phyloP scores from a whole-genome alignment of 768 basidiomycete genomes.

The Auricularia heimuer region DNA sequence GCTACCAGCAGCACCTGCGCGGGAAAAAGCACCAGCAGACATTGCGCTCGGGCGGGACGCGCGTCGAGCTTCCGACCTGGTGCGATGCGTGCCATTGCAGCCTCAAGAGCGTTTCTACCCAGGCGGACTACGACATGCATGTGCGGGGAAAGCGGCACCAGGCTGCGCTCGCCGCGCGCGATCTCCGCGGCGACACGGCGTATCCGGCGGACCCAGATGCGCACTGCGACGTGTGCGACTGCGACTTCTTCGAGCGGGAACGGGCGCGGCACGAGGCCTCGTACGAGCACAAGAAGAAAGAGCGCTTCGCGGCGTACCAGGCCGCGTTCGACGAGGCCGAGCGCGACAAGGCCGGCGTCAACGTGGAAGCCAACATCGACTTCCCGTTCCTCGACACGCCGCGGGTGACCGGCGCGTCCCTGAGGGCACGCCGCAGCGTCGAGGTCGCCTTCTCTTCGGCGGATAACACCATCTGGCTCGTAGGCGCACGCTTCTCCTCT shows the following conservation, averaged over 20 bases:
- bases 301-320: constrained; percentile 30
- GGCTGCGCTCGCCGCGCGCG: too few species aligned
- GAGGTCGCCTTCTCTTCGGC: background rate
- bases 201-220: background rate
- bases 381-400: background rate
- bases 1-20: background rate
- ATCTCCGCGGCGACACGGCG: background rate
- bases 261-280: background rate
- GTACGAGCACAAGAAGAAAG: constrained; percentile 27
- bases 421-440: background rate
- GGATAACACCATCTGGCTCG: background rate
- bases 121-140: too few species aligned
- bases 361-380: constrained; percentile 15
- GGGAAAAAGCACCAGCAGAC: background rate
- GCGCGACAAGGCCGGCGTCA: constrained; percentile 43
- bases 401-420: background rate
- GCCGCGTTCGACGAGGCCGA: constrained; percentile 42
- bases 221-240: constrained; percentile 2
- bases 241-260: background rate
- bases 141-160: too few species aligned
- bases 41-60: background rate
- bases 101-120: background rate
- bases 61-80: background rate
- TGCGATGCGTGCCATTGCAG: background rate
- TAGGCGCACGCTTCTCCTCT: background rate